Percentiles rank a stretch among this genome's conserved stretches.
Conservation (phyloP, 768 basidiomycete species). For the Suillus subalutaceus region DNA sequence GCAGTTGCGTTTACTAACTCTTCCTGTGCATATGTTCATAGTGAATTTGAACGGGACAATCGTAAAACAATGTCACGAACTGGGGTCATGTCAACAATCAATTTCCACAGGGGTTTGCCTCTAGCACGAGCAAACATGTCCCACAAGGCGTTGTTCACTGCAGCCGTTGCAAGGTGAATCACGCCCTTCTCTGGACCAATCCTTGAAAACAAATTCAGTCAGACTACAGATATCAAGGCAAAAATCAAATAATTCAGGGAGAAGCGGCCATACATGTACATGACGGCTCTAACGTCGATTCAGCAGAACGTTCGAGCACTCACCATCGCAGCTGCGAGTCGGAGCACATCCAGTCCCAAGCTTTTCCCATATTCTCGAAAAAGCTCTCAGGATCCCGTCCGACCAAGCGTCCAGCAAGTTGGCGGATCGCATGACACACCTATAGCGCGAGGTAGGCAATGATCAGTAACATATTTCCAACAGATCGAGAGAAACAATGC, state of each 20-base stretch:
- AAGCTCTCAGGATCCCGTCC: slow-evolving; percentile 82
- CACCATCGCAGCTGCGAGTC: slow-evolving; percentile 93
- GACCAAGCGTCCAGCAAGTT: slow-evolving; percentile 79
- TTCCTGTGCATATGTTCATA: slow-evolving; percentile 48
- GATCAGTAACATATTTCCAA: slow-evolving; percentile 1
- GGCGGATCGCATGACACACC: slow-evolving; percentile 82
- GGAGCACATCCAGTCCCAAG: slow-evolving; percentile 84
- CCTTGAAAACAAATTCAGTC: slow-evolving; percentile 42
- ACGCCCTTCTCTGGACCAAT: slow-evolving; percentile 96
- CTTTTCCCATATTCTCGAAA: slow-evolving; percentile 88
- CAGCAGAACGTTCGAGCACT: slow-evolving; percentile 21
- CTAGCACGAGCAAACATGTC: slow-evolving; percentile 85
- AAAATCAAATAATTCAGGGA: not conserved
- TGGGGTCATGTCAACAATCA: slow-evolving; percentile 88
- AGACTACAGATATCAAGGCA: not conserved
- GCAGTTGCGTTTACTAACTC: slow-evolving; percentile 76
- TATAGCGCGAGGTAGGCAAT: slow-evolving; percentile 26
- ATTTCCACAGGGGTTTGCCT: slow-evolving; percentile 91
- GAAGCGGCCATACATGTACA: not conserved
- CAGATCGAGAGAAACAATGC: not conserved
- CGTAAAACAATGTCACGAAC: slow-evolving; percentile 34
- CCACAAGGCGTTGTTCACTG: slow-evolving; percentile 93
- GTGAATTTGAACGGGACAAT: not conserved
- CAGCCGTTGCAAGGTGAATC: slow-evolving; percentile 86
- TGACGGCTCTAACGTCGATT: not conserved